Evolutionary conservation across 1,139 yeast genomes (phyloP), one percentile per base, ranked within the genome.

Genomic region (Saccharomyces uvarum): DNA sequence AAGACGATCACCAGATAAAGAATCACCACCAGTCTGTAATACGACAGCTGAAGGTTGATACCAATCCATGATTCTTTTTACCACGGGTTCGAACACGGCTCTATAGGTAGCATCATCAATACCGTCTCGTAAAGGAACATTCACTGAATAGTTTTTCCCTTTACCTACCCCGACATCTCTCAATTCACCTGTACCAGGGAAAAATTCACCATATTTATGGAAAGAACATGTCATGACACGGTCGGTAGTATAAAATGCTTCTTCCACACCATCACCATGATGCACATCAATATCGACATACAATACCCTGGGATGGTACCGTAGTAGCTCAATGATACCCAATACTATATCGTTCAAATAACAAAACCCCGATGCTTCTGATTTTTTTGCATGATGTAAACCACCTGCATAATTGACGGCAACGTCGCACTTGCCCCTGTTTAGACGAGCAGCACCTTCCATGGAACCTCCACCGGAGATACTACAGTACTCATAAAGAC

Each of bases 181-280:
- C 58, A 88, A 78, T 68, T 88, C 93, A 54, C 97, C 97, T 3
- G 97, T 90, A 51, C 97, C 97, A 1, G 97, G 97, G 81, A 90
- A 90, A 70, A 88, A 90, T 71, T 90, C 97, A 46, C 97, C 97
- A 69, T 89, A 93, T 70, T 93, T 93, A 75, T 93, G 99, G 77
- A 93, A 93, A 5, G 97, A 88, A 66, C 95, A 88, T 0, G 98
- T 93, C 98, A 93, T 90, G 52, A 93, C 99, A 61, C 98, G 77
- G 71, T 93, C 98, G 4, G 97, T 90, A 9, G 97, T 84, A 72
- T 91, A 93, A 68, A 93, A 93, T 0, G 98, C 98, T 71, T 93
- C 98, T 72, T 93, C 97, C 31, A 93, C 99, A 60, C 98, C 99
- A 72, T 93, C 99, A 56, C 99, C 99, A 67, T 93, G 99, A 70